These are phyloP conservation scores for Rheum nobile DNA, from an alignment of 148 eudicot species.

Conservation along the genomic window DNA sequence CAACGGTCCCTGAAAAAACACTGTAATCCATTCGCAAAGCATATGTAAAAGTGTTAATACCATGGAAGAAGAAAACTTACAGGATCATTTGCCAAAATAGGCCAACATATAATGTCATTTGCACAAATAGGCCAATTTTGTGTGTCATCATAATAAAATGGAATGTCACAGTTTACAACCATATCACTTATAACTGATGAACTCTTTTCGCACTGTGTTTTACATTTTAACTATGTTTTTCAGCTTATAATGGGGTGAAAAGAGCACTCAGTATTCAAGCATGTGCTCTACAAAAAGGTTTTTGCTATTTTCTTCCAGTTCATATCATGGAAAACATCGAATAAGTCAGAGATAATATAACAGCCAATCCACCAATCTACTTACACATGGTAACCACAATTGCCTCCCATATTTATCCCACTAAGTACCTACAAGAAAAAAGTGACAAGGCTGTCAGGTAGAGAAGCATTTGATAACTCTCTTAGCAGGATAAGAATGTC, in stretches of 20 bases:
- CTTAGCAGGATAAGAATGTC: neutral
- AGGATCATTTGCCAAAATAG: neutral
- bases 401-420: conserved; percentile 97
- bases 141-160: neutral
- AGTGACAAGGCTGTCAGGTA: neutral
- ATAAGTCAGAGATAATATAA: neutral
- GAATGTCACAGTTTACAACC: neutral
- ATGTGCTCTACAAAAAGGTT: neutral
- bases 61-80: neutral
- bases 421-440: conserved; percentile 63
- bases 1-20: conserved; percentile 95
- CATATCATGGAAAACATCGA: neutral
- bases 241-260: neutral
- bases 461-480: neutral
- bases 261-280: neutral
- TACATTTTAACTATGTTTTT: neutral
- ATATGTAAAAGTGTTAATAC: neutral
- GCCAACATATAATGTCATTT: neutral
- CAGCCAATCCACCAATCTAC: conserved; percentile 18
- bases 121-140: neutral
- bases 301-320: neutral
- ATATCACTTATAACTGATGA: neutral
- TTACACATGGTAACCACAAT: conserved; percentile 88
- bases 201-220: no score
- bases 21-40: conserved; percentile 25